Percentiles rank a stretch among this genome's conserved stretches.
phyloP scores from a whole-genome alignment of 2,329 filamentous ascomycete species.

The Talaromyces marneffei region DNA sequence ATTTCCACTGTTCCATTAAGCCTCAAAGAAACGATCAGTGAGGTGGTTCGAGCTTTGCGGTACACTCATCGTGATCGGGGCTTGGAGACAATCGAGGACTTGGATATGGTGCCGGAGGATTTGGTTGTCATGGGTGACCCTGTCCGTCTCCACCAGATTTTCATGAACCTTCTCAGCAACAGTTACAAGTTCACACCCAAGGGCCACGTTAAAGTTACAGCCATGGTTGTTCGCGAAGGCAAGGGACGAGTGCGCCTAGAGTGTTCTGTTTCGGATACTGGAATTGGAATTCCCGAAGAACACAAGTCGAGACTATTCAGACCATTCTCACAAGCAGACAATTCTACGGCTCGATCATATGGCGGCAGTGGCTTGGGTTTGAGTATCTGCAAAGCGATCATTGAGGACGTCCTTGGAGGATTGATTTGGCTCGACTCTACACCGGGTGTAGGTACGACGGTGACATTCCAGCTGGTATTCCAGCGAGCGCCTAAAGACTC shows the following conservation, averaged over 20 bases:
- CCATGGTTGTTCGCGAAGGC: slow-evolving; percentile 65
- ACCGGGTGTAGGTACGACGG: slow-evolving; percentile 55
- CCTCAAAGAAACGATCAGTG: slow-evolving; percentile 60
- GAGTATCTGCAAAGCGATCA: slow-evolving; percentile 90
- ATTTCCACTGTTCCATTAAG: slow-evolving; percentile 79
- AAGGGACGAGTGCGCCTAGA: slow-evolving; percentile 66
- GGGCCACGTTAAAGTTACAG: slow-evolving; percentile 78
- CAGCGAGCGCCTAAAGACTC: slow-evolving; percentile 65
- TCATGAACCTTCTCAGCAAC: slow-evolving; percentile 78
- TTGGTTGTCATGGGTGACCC: slow-evolving; percentile 77
- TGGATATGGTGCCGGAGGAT: slow-evolving; percentile 54
- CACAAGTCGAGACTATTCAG: slow-evolving; percentile 81
- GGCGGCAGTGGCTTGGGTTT: slow-evolving; percentile 86
- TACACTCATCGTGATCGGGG: slow-evolving; percentile 59
- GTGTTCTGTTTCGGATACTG: slow-evolving; percentile 83
- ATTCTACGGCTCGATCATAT: slow-evolving; percentile 82
- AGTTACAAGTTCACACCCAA: slow-evolving; percentile 89
- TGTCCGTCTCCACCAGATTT: slow-evolving; percentile 73
- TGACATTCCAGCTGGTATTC: slow-evolving; percentile 79
- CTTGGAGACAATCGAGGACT: slow-evolving; percentile 56
- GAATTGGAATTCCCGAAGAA: slow-evolving; percentile 75
- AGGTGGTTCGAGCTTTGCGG: slow-evolving; percentile 58
- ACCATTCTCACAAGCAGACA: slow-evolving; percentile 88
- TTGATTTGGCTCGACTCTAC: slow-evolving; percentile 75
- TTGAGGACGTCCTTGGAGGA: slow-evolving; percentile 87